Evolutionary conservation across 108 stramenopile species (phyloP), one percentile per base, ranked within the genome.

Genomic region (Bacterosira constricta): DNA sequence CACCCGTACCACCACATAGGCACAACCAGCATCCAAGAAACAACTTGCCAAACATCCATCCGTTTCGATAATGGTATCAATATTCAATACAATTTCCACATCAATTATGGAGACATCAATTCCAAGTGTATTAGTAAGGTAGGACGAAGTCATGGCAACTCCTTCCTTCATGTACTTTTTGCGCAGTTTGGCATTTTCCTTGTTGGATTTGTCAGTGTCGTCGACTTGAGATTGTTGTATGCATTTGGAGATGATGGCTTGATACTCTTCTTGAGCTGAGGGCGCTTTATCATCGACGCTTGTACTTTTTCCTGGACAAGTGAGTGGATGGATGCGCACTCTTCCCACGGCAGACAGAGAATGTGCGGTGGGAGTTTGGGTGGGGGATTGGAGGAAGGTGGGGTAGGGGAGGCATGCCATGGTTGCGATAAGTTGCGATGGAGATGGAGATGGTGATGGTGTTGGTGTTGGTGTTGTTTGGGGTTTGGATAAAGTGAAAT

Each of bases 141-240:
- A 90, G 9, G 71, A 71, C 17, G 73, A 77, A 9, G 90, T 83
- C 83, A 91, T 80, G 2, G 82, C 86, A 15, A 87, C 80, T 12
- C 86, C 82, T 64, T 94, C 71, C 47, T 94, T 94, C 88, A 88
- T 90, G 63, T 81, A 89, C 63, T 85, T 85, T 59, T 93, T 93
- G 51, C 86, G 70, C 26, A 80, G 47, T 59, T 90, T 82, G 41
- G 86, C 88, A 21, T 79, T 79, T 30, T 84, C 77, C 63, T 63
- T 84, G 73, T 26, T 61, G 26, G 0, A 0, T 13, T 51, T 32
- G 64, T 20, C 31, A 7, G 54, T 58, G 54, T 57, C 77, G 21
- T 52, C 68, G 20, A 77, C 77, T 21, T 44, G 51, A 11, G 77
- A 58, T 67, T 80, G 85, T 41, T 79, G 37, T 3, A 73, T 34